phyloP scores from a whole-genome alignment of 2,329 filamentous ascomycete species.

The Ceratocystis papillata region DNA sequence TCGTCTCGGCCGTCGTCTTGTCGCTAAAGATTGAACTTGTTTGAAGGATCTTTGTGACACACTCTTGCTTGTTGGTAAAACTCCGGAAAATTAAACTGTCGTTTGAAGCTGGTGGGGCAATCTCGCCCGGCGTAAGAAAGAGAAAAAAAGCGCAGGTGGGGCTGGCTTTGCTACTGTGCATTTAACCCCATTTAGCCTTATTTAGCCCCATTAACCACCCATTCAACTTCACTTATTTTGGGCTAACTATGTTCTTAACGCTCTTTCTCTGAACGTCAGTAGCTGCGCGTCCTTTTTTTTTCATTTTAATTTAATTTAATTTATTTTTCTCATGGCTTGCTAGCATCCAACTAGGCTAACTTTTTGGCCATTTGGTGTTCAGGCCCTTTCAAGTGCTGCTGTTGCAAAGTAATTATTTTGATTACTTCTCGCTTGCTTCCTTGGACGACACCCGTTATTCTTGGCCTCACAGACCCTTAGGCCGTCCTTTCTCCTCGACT shows the following conservation, averaged over 20 bases:
- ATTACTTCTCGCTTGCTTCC: neutral
- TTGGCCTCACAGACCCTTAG: neutral
- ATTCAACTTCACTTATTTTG: neutral
- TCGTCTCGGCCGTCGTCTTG: neutral
- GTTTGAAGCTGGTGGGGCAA: constrained; percentile 9
- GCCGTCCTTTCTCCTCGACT: neutral
- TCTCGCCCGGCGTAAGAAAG: neutral
- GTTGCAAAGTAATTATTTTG: neutral
- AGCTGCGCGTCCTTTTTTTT: no score
- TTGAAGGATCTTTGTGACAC: constrained; percentile 5
- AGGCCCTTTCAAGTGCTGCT: neutral
- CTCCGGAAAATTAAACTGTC: neutral
- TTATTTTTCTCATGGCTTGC: neutral
- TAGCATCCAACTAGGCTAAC: no score
- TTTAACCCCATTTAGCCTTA: neutral
- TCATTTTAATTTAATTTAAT: no score
- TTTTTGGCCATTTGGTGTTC: no score
- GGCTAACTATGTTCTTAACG: no score
- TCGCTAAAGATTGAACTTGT: neutral
- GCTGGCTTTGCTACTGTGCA: neutral
- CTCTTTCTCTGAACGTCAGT: no score
- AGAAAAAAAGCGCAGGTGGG: neutral
- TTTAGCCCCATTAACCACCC: neutral
- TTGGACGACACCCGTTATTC: neutral
- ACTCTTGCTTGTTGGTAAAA: neutral